phyloP scores from a whole-genome alignment of 768 basidiomycete genomes.

The Rhodosporidiobolus sp. region DNA sequence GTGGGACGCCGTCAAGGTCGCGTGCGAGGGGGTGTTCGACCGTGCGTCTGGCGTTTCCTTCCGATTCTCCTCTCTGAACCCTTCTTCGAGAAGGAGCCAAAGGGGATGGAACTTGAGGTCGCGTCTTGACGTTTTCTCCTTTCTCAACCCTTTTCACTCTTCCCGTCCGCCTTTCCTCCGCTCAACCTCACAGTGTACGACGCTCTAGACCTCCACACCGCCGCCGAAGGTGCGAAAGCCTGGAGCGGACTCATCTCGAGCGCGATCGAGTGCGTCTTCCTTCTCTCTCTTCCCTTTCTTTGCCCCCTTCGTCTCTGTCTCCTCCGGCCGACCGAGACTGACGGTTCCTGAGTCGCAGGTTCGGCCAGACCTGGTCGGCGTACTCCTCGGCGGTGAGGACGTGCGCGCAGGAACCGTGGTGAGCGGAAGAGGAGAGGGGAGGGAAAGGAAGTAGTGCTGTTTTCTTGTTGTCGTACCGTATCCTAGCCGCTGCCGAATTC shows the following conservation, averaged over 20 bases:
- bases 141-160: too few species aligned
- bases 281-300: neutral
- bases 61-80: neutral
- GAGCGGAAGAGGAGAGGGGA: too few species aligned
- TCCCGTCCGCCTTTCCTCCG: too few species aligned
- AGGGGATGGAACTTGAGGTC: too few species aligned
- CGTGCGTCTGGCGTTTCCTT: constrained; percentile 4
- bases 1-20: constrained; percentile 4
- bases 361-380: neutral
- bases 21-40: constrained; percentile 19
- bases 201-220: constrained; percentile 10
- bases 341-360: neutral
- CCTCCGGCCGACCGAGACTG: neutral
- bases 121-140: neutral
- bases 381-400: too few species aligned
- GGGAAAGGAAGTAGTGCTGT: too few species aligned
- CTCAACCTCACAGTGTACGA: constrained; percentile 14
- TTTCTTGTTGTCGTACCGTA: too few species aligned
- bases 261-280: constrained; percentile 15
- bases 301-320: neutral
- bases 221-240: neutral
- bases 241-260: neutral
- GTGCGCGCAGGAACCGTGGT: too few species aligned
- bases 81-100: too few species aligned
- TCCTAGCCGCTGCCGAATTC: too few species aligned